Base-by-base conservation (phyloP, 2,329 filamentous ascomycete genomes). In the Trichophyton benhamiae region DNA sequence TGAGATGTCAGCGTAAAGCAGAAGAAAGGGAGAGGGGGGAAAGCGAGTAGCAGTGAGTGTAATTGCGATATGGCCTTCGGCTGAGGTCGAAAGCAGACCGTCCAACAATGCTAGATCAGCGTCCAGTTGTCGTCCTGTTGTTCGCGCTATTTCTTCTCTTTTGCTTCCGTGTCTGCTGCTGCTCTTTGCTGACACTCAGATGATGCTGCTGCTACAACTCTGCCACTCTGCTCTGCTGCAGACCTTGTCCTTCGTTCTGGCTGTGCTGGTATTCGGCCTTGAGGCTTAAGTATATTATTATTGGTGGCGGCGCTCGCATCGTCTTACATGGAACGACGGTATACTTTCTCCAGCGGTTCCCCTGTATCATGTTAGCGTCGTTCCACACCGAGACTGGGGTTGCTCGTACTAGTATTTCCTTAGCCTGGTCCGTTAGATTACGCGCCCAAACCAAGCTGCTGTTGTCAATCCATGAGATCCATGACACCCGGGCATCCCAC, bases 281-380 rank as follows among this genome's bases (percentile, higher is more conserved):
- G 55, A 58, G 55, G 55, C 55, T 58, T 58, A 58, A 58, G 55
- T 58, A 58, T 58, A 41, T 53, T 27, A 33, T 44, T 33, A 58
- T 58, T 58, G 55, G 55, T 58, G 55, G 55, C 55, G 55, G 55
- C 38, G 36, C 53, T 42, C 30, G 52, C 55, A 44, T 41, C 38
- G 55, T 53, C 49, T 53, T 53, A 53, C 49, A 30, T 53, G 49
- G 49, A 33, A 53, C 49, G 49, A 53, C 27, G 25, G 49, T 30
- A 53, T 53, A 53, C 49, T n/a, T 53, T 27, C 49, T 53, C 55
- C 33, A 58, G 55, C 55, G 30, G 55, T 58, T 58, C 55, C 55
- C 55, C 55, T 58, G 55, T 58, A 44, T 58, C 55, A 58, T 58
- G 55, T 58, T 44, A 41, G 33, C 20, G 55, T 33, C 8, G 33